phyloP scores from a whole-genome alignment of 495 filamentous ascomycete genomes.

The Podospora conica region DNA sequence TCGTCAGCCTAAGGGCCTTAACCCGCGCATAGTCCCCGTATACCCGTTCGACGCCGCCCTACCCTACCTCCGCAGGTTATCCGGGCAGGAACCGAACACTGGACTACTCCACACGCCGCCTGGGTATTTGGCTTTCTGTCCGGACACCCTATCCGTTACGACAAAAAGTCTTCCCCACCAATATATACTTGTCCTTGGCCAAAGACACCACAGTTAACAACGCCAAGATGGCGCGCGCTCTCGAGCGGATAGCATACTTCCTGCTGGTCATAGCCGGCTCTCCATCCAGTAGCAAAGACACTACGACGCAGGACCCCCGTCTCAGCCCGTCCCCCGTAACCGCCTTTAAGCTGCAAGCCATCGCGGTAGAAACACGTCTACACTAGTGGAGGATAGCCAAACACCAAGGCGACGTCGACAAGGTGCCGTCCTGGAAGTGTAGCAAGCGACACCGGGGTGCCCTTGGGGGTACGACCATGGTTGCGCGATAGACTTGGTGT shows the following conservation, averaged over 20 bases:
- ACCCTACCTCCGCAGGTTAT: conserved; percentile 32
- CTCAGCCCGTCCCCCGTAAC: conserved; percentile 53
- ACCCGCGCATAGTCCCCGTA: no score
- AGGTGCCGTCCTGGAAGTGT: no score
- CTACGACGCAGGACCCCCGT: conserved; percentile 37
- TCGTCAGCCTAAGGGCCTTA: no score
- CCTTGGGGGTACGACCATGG: no score
- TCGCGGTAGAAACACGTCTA: conserved; percentile 60
- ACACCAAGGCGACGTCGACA: conserved; percentile 61
- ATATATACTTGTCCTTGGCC: conserved; percentile 51
- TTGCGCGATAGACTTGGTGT: no score
- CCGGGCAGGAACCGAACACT: no score
- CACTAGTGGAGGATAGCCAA: conserved; percentile 65
- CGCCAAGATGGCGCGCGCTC: conserved; percentile 59
- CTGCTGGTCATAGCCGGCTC: conserved; percentile 59
- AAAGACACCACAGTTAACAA: conserved; percentile 39
- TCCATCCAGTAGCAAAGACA: conserved; percentile 48
- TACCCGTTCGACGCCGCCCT: conserved; percentile 49
- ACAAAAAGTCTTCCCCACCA: conserved; percentile 56
- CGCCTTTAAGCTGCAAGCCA: conserved; percentile 56
- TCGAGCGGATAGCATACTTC: conserved; percentile 63
- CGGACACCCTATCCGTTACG: no score
- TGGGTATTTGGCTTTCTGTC: no score
- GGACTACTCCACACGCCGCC: no score
- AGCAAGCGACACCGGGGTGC: no score